phyloP scores from a whole-genome alignment of 208 protist species.

The Acanthamoeba triangularis region DNA sequence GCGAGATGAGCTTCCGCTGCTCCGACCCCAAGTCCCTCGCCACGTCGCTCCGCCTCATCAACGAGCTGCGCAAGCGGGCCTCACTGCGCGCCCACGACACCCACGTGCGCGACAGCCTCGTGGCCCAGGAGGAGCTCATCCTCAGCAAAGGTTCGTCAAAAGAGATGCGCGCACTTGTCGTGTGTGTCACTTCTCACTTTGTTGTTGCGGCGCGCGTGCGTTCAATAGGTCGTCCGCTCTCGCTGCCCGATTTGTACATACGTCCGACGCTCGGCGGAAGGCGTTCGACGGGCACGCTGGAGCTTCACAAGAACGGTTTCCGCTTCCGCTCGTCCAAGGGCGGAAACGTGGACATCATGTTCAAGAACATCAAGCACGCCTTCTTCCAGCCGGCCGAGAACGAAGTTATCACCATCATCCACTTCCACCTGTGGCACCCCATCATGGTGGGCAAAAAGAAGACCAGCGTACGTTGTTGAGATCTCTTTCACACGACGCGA shows the following conservation, averaged over 20 bases:
- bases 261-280: slow-evolving; percentile 93
- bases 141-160: slow-evolving; percentile 64
- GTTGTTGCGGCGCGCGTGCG: slow-evolving; percentile 76
- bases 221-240: slow-evolving; percentile 91
- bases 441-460: slow-evolving; percentile 97
- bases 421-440: slow-evolving; percentile 97
- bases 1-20: slow-evolving; percentile 83
- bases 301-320: slow-evolving; percentile 97
- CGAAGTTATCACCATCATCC: slow-evolving; percentile 96
- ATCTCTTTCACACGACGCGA: background rate
- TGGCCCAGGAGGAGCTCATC: slow-evolving; percentile 90
- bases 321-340: slow-evolving; percentile 95
- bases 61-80: slow-evolving; percentile 89
- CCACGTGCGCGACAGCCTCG: slow-evolving; percentile 83
- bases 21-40: slow-evolving; percentile 79
- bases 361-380: slow-evolving; percentile 98
- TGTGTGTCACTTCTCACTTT: background rate
- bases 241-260: slow-evolving; percentile 94
- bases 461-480: slow-evolving; percentile 92
- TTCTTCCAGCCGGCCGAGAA: slow-evolving; percentile 98
- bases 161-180: no score
- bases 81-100: slow-evolving; percentile 60
- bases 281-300: slow-evolving; percentile 93
- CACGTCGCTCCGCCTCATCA: slow-evolving; percentile 85
- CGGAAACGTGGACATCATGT: slow-evolving; percentile 94